phyloP scores from a whole-genome alignment of 257 asterid genomes.

The Rehmannia glutinosa region DNA sequence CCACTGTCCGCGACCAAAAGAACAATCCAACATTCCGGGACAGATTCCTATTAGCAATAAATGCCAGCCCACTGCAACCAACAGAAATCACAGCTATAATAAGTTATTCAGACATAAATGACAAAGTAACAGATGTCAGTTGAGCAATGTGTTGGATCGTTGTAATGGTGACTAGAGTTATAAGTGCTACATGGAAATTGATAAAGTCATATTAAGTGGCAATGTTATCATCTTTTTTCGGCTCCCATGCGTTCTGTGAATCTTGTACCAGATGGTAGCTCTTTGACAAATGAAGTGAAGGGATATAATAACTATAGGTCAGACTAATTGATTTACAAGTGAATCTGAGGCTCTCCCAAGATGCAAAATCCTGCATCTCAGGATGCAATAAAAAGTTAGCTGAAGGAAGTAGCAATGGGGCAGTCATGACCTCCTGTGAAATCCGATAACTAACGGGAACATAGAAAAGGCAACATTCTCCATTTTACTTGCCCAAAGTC shows the following conservation, averaged over 20 bases:
- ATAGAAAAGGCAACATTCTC: not conserved
- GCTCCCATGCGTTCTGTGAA: not conserved
- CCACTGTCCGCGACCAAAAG: conserved; percentile 58
- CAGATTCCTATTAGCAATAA: conserved; percentile 70
- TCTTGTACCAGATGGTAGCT: not conserved
- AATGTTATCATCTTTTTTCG: not conserved
- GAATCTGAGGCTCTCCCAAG: not conserved
- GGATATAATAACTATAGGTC: not conserved
- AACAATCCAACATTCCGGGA: conserved; percentile 57
- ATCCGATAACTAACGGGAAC: not conserved
- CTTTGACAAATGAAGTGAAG: no score
- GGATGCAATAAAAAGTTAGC: not conserved
- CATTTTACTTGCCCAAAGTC: not conserved
- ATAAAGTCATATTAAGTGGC: not conserved
- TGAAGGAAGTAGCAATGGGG: not conserved
- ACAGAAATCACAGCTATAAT: conserved; percentile 19
- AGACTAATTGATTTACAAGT: not conserved
- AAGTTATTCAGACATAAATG: conserved; percentile 12
- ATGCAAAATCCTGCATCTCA: not conserved
- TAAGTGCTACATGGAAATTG: conserved; percentile 9
- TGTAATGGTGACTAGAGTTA: not conserved
- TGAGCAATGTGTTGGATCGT: not conserved
- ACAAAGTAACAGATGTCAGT: conserved; percentile 16
- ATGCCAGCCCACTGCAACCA: conserved; percentile 76
- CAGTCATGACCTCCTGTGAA: not conserved